These are phyloP conservation scores for Trypanosoma mega DNA, from an alignment of 208 protist species.

Conservation along the genomic window DNA sequence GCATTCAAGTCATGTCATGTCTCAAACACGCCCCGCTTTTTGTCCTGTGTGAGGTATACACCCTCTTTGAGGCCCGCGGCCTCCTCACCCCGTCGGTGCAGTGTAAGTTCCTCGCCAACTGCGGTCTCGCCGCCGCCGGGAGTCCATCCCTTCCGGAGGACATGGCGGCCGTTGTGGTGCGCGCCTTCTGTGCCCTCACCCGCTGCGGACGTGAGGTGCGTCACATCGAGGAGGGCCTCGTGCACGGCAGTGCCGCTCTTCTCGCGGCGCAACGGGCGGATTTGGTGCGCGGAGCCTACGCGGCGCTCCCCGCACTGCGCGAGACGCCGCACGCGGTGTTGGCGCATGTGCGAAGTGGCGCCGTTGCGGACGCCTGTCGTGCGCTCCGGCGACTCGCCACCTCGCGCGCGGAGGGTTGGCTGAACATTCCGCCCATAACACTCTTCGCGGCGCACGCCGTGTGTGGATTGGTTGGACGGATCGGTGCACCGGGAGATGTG, in stretches of 20 bases:
- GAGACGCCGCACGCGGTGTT: conserved; percentile 75
- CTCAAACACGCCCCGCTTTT: conserved; percentile 31
- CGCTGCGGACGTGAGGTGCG: conserved; percentile 21
- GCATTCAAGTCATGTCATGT: conserved; percentile 34
- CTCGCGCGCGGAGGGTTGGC: conserved; percentile 71
- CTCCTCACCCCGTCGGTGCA: conserved; percentile 35
- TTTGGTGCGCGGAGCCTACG: conserved; percentile 46
- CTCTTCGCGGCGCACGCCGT: conserved; percentile 41
- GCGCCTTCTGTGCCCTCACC: conserved; percentile 32
- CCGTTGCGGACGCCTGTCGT: conserved; percentile 37
- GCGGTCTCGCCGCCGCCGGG: conserved; percentile 35
- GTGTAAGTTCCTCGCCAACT: conserved; percentile 77
- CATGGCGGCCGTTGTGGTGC: conserved; percentile 25
- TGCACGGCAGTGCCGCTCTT: conserved; percentile 62
- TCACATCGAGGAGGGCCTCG: conserved; percentile 60
- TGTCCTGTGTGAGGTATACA: conserved; percentile 30
- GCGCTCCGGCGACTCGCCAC: conserved; percentile 47
- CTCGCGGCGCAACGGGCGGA: conserved; percentile 34
- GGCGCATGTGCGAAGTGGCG: conserved; percentile 35
- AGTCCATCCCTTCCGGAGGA: conserved; percentile 15
- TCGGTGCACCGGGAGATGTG: conserved; percentile 40
- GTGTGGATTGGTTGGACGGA: conserved; percentile 47
- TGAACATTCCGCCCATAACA: conserved; percentile 42
- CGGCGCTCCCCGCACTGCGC: conserved; percentile 29
- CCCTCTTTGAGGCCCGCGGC: conserved; percentile 5